Conservation (phyloP, 208 protist species). For the Blechomonas ayalai region DNA sequence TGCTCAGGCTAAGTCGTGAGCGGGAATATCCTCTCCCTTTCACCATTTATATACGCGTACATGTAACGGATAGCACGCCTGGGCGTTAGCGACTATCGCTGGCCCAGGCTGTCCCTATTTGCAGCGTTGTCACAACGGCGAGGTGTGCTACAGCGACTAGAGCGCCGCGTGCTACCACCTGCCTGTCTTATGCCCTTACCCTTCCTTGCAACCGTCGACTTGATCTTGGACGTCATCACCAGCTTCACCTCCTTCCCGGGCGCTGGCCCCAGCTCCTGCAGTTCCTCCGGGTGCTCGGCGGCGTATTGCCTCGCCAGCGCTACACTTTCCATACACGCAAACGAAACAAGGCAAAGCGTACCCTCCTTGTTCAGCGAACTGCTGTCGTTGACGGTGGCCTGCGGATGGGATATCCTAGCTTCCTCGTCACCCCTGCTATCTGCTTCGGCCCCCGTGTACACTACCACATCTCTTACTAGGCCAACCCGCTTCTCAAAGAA, state of each 20-base stretch:
- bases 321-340: constrained; percentile 56
- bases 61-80: too few species aligned
- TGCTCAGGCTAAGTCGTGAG: too few species aligned
- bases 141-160: too few species aligned
- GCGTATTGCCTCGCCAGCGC: constrained; percentile 22
- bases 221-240: constrained; percentile 43
- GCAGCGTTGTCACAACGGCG: too few species aligned
- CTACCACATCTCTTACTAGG: constrained; percentile 57
- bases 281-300: constrained; percentile 12
- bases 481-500: constrained; percentile 70
- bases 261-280: constrained; percentile 21
- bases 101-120: too few species aligned
- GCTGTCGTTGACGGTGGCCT: not conserved
- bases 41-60: too few species aligned
- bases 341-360: constrained; percentile 67
- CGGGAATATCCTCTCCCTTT: too few species aligned
- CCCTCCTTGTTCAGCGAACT: not conserved
- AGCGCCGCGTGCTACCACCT: too few species aligned
- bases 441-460: constrained; percentile 8
- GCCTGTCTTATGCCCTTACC: too few species aligned
- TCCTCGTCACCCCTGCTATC: not conserved
- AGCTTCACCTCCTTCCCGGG: constrained; percentile 52
- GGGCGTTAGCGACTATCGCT: too few species aligned
- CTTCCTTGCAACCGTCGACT: too few species aligned
- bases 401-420: not conserved